Base-by-base conservation (phyloP, 2,329 filamentous ascomycete genomes). In the Microcyclospora tardicrescens region DNA sequence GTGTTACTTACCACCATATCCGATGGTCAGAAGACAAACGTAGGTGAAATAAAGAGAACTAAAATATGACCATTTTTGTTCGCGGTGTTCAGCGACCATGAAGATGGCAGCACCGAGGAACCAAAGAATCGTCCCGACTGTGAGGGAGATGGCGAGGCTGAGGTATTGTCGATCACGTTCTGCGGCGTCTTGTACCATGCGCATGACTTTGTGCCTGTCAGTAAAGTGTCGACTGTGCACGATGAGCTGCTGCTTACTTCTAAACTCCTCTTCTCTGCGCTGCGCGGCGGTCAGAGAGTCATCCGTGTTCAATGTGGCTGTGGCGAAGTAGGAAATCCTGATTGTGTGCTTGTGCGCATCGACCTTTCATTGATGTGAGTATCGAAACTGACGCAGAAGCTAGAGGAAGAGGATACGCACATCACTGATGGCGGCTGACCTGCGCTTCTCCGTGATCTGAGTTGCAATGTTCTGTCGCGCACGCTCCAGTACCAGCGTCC, bases 11-110 rank as follows among this genome's bases (percentile, higher is more conserved):
- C 37, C 37, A 19, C 71, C 71, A 44, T 74, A 75, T 2, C 71
- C 71, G 33, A 75, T 71, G 0, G 71, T 74, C 16, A 72, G 50
- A 10, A 75, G 62, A 4, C 63, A 65, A 0, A 63, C 65, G 46
- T 70, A 75, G 5, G 67, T 58, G 48, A 73, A 74, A 49, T 74
- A 75, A 1, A 74, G 51, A 0, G 64, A 56, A 5, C 64, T 52
- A 42, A 73, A 73, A 51, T 73, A 73, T 3, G 60, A 64, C 68
- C 69, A 73, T 5, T 54, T 55, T 38, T 67, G 57, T 37, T 63
- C 54, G 1, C 58, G 57, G 28, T 57, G 55, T 43, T 74, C 71
- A 2, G 65, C 57, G 3, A 58, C 48, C 53, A 57, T 61, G 53
- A 75, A 74, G 9, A 73, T 59, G 1, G 64, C 50, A 3, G 71